Percentiles rank a stretch among this genome's conserved stretches.
Evolutionary conservation across 2,329 filamentous ascomycete species (phyloP).

Genomic region (Drechslerella stenobrocha): DNA sequence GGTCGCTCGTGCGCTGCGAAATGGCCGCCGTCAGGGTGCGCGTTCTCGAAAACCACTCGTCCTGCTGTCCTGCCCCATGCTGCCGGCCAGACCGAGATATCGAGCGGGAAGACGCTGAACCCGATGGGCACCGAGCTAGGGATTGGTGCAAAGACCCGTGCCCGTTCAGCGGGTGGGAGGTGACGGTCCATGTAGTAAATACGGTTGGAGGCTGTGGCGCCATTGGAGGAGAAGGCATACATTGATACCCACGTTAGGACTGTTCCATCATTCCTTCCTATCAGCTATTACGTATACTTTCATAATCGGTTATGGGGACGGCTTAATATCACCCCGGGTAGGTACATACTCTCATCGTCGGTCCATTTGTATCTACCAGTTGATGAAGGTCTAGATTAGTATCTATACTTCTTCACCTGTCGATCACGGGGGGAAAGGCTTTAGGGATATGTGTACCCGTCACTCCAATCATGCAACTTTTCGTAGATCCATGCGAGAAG

Average conservation of each 20-base stretch:
- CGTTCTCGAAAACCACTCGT: slow-evolving; percentile 48
- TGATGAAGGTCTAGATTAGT: not conserved
- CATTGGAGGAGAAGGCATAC: slow-evolving; percentile 24
- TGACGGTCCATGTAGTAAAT: slow-evolving; percentile 46
- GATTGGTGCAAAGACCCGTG: slow-evolving; percentile 12
- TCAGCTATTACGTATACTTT: not conserved
- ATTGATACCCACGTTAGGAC: slow-evolving; percentile 41
- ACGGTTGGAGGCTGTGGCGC: slow-evolving; percentile 23
- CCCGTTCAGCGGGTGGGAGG: slow-evolving; percentile 2
- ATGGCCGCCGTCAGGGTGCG: slow-evolving; percentile 59
- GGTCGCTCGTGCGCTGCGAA: slow-evolving; percentile 61
- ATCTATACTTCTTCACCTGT: too few relatives aligned
- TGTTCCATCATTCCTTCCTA: not conserved
- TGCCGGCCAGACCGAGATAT: slow-evolving; percentile 27
- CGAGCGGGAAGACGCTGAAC: slow-evolving; percentile 33
- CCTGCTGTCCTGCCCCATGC: slow-evolving; percentile 29
- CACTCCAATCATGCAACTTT: slow-evolving; percentile 54
- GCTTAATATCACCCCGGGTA: too few relatives aligned
- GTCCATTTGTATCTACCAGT: slow-evolving; percentile 30
- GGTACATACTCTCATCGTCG: slow-evolving; percentile 41
- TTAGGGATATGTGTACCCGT: slow-evolving; percentile 33
- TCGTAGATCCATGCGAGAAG: slow-evolving; percentile 54
- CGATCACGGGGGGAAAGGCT: too few relatives aligned
- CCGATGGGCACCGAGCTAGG: slow-evolving; percentile 29
- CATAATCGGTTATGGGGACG: too few relatives aligned